Evolutionary conservation across 306 rosid genomes (phyloP), one percentile per base, ranked within the genome.

Genomic region (Corylus avellana): DNA sequence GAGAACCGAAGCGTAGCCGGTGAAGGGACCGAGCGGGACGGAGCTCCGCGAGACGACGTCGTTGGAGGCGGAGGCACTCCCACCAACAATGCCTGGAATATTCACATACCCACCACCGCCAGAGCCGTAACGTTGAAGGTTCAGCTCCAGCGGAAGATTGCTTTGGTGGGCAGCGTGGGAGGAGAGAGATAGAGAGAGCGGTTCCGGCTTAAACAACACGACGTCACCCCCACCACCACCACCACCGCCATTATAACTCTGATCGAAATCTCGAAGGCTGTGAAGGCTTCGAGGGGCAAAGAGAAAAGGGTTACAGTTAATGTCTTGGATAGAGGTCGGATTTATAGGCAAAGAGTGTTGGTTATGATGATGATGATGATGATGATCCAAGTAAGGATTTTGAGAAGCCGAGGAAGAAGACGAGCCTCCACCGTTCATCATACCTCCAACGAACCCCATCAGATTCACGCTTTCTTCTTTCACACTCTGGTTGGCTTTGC

Each of bases 161-260:
- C 72, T 56, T 12, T 51, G 70, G 57, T 67, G 76, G 16, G 56
- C 29, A 64, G 86, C 75, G 2, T 79, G 83, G 50, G 93, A 88
- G 29, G 98, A 94, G 0, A 94, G 90, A 4, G 98, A 92, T 13
- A 94, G 72, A 59, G 97, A 89, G 59, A 94, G 86, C 0, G 97
- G 91, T 57, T 90, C 98, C 0, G 93, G 97, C 74, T 90, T 91
- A 49, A 86, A 90, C 82, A 78, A 77, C 81, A 77, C 81, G 5
- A 79, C 71, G 5, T 83, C 82, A 58, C 72, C 63, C 0, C 74
- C 79, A 49, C 74, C 63, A 0, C 74, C 79, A 54, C 74, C 62
- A 0, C 74, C 79, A 54, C 74, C 63, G 0, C 74, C 79, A 55
- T 70, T 62, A 32, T 66, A 78, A 51, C 81, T 73, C 16, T 82